Conservation (phyloP, 1,139 yeast species). For the Arxiozyma heterogenica region DNA sequence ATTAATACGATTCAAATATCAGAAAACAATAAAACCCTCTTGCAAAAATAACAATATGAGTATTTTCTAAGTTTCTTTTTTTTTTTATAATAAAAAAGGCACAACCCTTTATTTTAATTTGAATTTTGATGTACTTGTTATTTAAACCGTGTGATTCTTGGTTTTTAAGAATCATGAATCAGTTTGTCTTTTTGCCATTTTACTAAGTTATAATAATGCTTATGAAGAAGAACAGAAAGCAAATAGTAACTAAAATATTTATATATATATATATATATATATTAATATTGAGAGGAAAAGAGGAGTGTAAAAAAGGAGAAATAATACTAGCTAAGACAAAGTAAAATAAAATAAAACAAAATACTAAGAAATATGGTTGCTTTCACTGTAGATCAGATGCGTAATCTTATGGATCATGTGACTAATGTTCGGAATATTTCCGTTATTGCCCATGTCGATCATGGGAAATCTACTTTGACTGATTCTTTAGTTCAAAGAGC, state of each 20-base stretch:
- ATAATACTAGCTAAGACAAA: not conserved
- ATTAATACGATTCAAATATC: too few species aligned
- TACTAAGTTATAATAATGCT: not conserved
- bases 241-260: too few species aligned
- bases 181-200: not conserved
- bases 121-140: too few species aligned
- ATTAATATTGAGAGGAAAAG: not conserved
- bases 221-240: too few species aligned
- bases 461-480: constrained; percentile 98
- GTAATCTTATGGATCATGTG: constrained; percentile 98
- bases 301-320: not conserved
- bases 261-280: too few species aligned
- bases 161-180: too few species aligned
- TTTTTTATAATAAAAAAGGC: not conserved
- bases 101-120: not conserved
- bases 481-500: constrained; percentile 98
- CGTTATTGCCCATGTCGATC: constrained; percentile 99
- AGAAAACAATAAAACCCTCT: not conserved
- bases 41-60: too few species aligned
- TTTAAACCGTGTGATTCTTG: not conserved
- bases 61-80: too few species aligned
- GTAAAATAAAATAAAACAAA: too few species aligned
- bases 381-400: constrained; percentile 67
- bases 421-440: constrained; percentile 99
- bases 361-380: constrained; percentile 30